Evolutionary conservation across 345 rosid genomes (phyloP).

Genomic region (Lagerstroemia speciosa): DNA sequence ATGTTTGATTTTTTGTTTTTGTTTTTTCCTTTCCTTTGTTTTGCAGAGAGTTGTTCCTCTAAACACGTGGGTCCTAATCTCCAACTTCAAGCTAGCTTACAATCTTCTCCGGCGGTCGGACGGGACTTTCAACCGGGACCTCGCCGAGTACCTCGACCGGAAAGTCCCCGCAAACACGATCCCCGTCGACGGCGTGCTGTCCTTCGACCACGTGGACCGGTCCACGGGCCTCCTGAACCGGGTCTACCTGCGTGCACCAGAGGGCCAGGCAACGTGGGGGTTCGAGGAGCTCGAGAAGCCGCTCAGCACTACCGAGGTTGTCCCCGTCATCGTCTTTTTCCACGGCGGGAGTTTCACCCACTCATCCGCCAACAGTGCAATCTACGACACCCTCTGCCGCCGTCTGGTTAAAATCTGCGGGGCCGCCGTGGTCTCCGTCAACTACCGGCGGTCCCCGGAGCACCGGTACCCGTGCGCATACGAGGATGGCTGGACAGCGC

Average conservation of each 20-base stretch:
- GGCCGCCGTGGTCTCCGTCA: slow-evolving; percentile 79
- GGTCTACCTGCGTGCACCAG: slow-evolving; percentile 44
- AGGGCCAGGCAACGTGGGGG: slow-evolving; percentile 37
- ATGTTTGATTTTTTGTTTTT: neutral
- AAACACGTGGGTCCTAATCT: slow-evolving; percentile 95
- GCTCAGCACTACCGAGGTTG: slow-evolving; percentile 51
- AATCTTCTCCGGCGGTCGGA: slow-evolving; percentile 86
- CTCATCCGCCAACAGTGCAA: slow-evolving; percentile 87
- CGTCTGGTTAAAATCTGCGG: slow-evolving; percentile 57
- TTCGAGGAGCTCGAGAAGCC: slow-evolving; percentile 49
- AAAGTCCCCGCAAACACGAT: slow-evolving; percentile 70
- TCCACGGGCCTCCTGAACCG: slow-evolving; percentile 70
- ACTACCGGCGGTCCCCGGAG: slow-evolving; percentile 88
- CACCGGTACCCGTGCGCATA: slow-evolving; percentile 75
- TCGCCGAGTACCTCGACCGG: slow-evolving; percentile 91
- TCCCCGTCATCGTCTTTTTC: slow-evolving; percentile 83
- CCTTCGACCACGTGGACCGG: slow-evolving; percentile 79
- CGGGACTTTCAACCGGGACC: slow-evolving; percentile 84
- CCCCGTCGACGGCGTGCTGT: slow-evolving; percentile 81
- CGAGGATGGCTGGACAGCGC: slow-evolving; percentile 95
- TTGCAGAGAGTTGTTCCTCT: slow-evolving; percentile 86
- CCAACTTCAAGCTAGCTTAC: slow-evolving; percentile 92
- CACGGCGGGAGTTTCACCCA: slow-evolving; percentile 98
- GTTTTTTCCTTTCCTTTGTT: neutral
- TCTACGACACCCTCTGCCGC: slow-evolving; percentile 90